Evolutionary conservation across 1,139 yeast species (phyloP).

Genomic region (Nematodospora anomalae): DNA sequence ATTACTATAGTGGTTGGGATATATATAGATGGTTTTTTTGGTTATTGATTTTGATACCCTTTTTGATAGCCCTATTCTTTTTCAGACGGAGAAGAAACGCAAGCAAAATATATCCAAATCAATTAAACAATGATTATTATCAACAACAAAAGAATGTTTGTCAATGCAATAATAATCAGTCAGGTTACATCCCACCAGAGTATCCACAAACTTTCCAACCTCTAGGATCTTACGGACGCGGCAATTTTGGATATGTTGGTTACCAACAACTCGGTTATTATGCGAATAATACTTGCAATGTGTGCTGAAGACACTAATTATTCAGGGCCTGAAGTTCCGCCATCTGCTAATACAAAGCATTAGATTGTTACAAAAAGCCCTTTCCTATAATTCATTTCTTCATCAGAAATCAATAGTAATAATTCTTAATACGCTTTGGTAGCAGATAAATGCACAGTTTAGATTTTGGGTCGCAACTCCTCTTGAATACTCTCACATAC

Average conservation of each 20-base stretch:
- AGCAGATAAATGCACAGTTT: no score
- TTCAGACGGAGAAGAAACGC: slow-evolving; percentile 10
- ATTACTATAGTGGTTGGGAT: slow-evolving; percentile 9
- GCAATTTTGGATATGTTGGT: slow-evolving; percentile 4
- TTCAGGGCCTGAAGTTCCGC: slow-evolving; percentile 12
- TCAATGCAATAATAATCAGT: no score
- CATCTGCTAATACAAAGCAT: slow-evolving; percentile 13
- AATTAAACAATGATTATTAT: slow-evolving; percentile 2
- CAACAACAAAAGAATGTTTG: slow-evolving; percentile 7
- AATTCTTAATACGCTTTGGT: no score
- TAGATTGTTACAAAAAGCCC: no score
- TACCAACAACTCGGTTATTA: slow-evolving; percentile 7
- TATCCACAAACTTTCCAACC: slow-evolving; percentile 9
- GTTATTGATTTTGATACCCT: slow-evolving; percentile 12
- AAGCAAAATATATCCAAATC: slow-evolving; percentile 6
- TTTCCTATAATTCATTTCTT: no score
- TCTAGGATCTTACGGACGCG: slow-evolving; percentile 4
- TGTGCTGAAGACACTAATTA: slow-evolving; percentile 2
- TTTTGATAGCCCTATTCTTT: slow-evolving; percentile 6
- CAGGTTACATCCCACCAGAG: slow-evolving; percentile 7
- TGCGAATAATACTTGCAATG: no score
- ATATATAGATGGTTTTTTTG: slow-evolving; percentile 14
- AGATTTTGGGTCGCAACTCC: no score
- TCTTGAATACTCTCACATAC: no score
- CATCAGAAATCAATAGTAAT: no score